Conservation (phyloP, 768 basidiomycete genomes). For the Russula abietina region DNA sequence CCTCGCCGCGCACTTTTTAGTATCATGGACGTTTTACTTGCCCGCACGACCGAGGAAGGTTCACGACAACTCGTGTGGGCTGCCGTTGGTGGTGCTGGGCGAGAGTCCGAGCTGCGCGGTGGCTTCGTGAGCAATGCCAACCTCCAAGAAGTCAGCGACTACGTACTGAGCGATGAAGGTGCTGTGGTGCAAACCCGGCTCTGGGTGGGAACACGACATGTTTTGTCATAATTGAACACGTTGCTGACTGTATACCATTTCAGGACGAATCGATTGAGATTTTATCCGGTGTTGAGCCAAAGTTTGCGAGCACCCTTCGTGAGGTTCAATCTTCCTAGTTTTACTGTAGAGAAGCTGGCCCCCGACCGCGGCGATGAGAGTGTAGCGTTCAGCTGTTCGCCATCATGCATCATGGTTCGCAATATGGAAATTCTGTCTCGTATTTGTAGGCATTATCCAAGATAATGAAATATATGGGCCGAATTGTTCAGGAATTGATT, state of each 20-base stretch:
- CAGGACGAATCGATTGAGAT: conserved; percentile 21
- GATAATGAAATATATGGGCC: neutral
- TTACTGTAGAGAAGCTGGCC: neutral
- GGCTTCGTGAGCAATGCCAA: conserved; percentile 4
- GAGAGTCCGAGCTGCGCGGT: conserved; percentile 12
- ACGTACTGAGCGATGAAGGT: conserved; percentile 18
- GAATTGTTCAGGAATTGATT: too few species aligned
- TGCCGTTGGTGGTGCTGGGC: conserved; percentile 13
- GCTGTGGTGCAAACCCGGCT: conserved; percentile 5
- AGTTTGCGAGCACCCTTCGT: conserved; percentile 1
- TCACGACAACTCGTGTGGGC: conserved; percentile 21
- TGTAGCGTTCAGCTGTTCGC: neutral
- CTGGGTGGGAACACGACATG: conserved; percentile 14
- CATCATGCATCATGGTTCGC: neutral
- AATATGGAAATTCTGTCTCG: neutral
- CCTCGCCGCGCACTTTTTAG: neutral
- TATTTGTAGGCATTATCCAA: neutral
- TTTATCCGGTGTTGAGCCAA: conserved; percentile 8
- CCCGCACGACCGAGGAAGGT: conserved; percentile 14
- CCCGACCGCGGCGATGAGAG: neutral
- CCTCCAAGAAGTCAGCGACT: conserved; percentile 16
- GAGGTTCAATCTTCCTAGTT: conserved; percentile 2
- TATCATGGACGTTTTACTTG: neutral
- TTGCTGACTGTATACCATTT: neutral
- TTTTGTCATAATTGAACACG: neutral